Evolutionary conservation across 2,329 filamentous ascomycete species (phyloP).

Genomic region (Pestalotiopsis sp.): DNA sequence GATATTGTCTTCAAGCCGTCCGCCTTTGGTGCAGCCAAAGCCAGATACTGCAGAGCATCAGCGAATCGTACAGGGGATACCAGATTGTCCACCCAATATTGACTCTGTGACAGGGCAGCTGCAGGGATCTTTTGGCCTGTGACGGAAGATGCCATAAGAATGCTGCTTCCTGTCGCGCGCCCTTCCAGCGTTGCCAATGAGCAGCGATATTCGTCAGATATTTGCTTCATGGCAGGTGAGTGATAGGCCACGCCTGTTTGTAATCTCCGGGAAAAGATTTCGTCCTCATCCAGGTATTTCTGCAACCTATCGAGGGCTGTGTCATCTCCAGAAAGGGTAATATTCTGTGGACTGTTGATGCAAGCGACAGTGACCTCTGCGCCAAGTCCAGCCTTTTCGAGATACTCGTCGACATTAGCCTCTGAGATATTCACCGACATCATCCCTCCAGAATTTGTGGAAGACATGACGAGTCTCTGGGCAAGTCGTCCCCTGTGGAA

Average conservation of each 20-base stretch:
- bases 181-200: slow-evolving; percentile 10
- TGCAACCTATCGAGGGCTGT: slow-evolving; percentile 21
- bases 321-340: slow-evolving; percentile 34
- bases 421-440: slow-evolving; percentile 28
- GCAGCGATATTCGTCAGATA: slow-evolving; percentile 14
- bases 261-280: slow-evolving; percentile 29
- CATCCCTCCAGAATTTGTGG: slow-evolving; percentile 27
- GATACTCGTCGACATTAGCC: slow-evolving; percentile 17
- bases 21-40: not conserved
- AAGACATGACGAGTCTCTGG: not conserved
- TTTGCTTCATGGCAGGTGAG: slow-evolving; percentile 32
- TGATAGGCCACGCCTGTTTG: slow-evolving; percentile 34
- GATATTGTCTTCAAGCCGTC: not conserved
- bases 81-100: slow-evolving; percentile 29
- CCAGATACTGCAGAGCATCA: slow-evolving; percentile 19
- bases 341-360: slow-evolving; percentile 31
- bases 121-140: slow-evolving; percentile 19
- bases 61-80: slow-evolving; percentile 24
- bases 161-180: slow-evolving; percentile 4
- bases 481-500: slow-evolving; percentile 19
- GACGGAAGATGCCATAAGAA: slow-evolving; percentile 27
- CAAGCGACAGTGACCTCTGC: slow-evolving; percentile 27
- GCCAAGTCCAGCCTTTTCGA: slow-evolving; percentile 12
- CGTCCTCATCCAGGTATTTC: slow-evolving; percentile 18
- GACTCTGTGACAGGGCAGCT: slow-evolving; percentile 16